These are phyloP conservation scores for Epichloe festucae DNA, from an alignment of 2,329 filamentous ascomycete genomes.

Conservation along the genomic window DNA sequence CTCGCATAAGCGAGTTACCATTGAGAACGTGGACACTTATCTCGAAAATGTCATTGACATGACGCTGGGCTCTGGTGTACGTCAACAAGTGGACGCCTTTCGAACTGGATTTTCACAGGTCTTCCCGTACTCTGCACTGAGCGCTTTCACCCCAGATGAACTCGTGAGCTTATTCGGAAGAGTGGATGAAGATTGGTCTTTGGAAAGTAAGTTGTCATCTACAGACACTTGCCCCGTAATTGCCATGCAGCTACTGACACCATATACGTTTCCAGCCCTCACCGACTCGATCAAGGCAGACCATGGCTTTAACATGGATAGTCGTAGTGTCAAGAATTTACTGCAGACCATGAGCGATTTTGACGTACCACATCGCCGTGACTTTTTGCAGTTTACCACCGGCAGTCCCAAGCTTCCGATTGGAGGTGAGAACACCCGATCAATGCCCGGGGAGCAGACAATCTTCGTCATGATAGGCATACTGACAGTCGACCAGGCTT, in stretches of 20 bases:
- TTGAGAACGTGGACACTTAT: slow-evolving; percentile 83
- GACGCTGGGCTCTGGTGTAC: slow-evolving; percentile 81
- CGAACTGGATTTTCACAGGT: slow-evolving; percentile 84
- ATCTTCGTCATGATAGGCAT: neutral
- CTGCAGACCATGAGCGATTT: slow-evolving; percentile 92
- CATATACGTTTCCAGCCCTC: slow-evolving; percentile 45
- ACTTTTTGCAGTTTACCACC: slow-evolving; percentile 95
- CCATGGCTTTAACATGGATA: slow-evolving; percentile 97
- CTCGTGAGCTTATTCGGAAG: slow-evolving; percentile 88
- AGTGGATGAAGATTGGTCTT: slow-evolving; percentile 90
- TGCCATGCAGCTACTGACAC: neutral
- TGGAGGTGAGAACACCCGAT: slow-evolving; percentile 55
- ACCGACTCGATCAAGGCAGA: slow-evolving; percentile 99
- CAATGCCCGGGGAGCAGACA: neutral
- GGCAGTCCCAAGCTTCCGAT: slow-evolving; percentile 97
- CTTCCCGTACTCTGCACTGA: slow-evolving; percentile 85
- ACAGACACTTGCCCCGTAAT: neutral
- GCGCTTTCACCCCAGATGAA: slow-evolving; percentile 89
- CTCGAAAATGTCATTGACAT: slow-evolving; percentile 83
- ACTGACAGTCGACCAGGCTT: slow-evolving; percentile 53
- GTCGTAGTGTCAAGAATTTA: slow-evolving; percentile 84
- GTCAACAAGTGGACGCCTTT: slow-evolving; percentile 83
- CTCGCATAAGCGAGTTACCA: slow-evolving; percentile 61
- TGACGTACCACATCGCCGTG: slow-evolving; percentile 58
- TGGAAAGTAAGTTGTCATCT: slow-evolving; percentile 63